phyloP scores from a whole-genome alignment of 768 basidiomycete genomes.

The Tulasnella sp. region DNA sequence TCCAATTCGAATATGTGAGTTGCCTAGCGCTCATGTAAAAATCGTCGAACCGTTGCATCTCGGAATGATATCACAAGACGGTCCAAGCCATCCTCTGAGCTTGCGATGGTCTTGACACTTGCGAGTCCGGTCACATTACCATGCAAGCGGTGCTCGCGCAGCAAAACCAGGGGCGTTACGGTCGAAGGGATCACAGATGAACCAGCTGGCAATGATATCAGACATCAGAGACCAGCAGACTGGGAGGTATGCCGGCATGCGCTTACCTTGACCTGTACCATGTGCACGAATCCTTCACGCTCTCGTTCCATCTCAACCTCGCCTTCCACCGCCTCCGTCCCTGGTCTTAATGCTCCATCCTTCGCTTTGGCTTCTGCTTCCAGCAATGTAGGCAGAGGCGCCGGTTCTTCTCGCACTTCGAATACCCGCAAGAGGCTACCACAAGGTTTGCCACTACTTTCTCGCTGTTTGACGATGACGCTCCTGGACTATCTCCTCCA shows the following conservation, averaged over 20 bases:
- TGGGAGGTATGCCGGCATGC: slow-evolving; percentile 31
- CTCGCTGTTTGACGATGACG: slow-evolving; percentile 41
- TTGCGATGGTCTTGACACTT: slow-evolving; percentile 70
- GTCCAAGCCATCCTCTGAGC: slow-evolving; percentile 76
- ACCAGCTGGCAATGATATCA: background rate
- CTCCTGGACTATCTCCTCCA: slow-evolving; percentile 39
- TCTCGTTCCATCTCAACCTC: slow-evolving; percentile 74
- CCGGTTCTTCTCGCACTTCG: slow-evolving; percentile 73
- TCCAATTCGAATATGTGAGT: background rate
- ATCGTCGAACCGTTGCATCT: slow-evolving; percentile 76
- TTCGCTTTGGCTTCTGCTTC: slow-evolving; percentile 56
- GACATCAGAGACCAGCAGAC: background rate
- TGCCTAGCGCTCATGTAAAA: background rate
- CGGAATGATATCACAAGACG: slow-evolving; percentile 89
- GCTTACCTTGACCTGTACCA: slow-evolving; percentile 69
- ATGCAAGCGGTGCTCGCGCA: slow-evolving; percentile 78
- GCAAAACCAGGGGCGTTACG: slow-evolving; percentile 65
- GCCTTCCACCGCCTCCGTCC: slow-evolving; percentile 71
- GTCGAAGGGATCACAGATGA: slow-evolving; percentile 42
- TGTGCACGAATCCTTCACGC: slow-evolving; percentile 79
- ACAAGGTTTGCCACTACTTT: slow-evolving; percentile 77
- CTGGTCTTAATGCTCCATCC: slow-evolving; percentile 47
- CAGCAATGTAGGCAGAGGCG: slow-evolving; percentile 48
- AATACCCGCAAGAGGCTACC: slow-evolving; percentile 82
- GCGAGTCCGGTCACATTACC: slow-evolving; percentile 85